Percentiles rank a stretch among this genome's conserved stretches.
These are phyloP conservation scores for Saccharomycopsis fibuligera DNA, from an alignment of 805 yeast genomes.

Conservation along the genomic window DNA sequence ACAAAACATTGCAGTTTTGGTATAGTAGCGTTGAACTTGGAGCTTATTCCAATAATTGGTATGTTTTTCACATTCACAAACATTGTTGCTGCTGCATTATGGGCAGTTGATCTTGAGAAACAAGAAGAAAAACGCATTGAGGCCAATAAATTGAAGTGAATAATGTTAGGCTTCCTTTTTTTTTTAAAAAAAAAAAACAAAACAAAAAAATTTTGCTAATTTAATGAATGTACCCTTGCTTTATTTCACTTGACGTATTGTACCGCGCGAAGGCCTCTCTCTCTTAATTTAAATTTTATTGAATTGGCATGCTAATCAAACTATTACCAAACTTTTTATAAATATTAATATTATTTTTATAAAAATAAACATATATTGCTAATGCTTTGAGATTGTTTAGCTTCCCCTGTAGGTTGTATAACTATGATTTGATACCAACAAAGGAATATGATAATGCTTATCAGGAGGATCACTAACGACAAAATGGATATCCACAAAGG, in stretches of 20 bases:
- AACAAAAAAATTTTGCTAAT: no score
- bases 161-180: no score
- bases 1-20: constrained; percentile 16
- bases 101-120: constrained; percentile 20
- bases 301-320: not conserved
- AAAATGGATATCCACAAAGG: constrained; percentile 77
- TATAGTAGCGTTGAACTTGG: constrained; percentile 20
- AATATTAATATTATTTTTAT: no score
- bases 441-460: constrained; percentile 84
- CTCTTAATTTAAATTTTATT: no score
- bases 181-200: no score
- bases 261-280: no score
- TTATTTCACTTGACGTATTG: no score
- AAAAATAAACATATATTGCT: not conserved
- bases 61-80: constrained; percentile 21
- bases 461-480: constrained; percentile 61
- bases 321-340: not conserved
- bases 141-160: constrained; percentile 5
- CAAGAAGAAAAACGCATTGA: constrained; percentile 9
- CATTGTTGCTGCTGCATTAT: constrained; percentile 21
- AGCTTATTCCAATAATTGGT: constrained; percentile 20
- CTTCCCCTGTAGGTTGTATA: constrained; percentile 90
- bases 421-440: constrained; percentile 76
- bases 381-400: constrained; percentile 25
- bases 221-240: no score